phyloP scores from a whole-genome alignment of 805 yeast species.

The Candida loeiensis region DNA sequence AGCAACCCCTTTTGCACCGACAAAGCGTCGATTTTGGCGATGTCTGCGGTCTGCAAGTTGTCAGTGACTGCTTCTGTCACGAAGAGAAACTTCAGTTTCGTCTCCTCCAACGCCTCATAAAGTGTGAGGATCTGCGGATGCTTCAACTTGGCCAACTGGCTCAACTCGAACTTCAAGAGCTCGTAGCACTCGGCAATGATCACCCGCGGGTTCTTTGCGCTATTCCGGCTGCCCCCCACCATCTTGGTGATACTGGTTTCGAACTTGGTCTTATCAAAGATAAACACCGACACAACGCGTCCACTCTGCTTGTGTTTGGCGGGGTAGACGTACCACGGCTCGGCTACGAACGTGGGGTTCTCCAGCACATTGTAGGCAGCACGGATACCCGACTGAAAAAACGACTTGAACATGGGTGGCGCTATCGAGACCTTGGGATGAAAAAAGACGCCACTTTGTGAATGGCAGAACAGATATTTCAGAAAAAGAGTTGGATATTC shows the following conservation, averaged over 20 bases:
- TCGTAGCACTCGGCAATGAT: conserved; percentile 61
- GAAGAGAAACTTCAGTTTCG: conserved; percentile 70
- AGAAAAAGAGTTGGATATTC: no score
- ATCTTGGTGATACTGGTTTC: conserved; percentile 45
- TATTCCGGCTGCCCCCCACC: conserved; percentile 9
- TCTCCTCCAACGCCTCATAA: conserved; percentile 87
- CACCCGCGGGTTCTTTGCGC: conserved; percentile 45
- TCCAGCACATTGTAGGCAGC: conserved; percentile 65
- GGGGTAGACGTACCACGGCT: conserved; percentile 81
- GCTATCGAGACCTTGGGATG: neutral
- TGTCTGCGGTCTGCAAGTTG: conserved; percentile 41
- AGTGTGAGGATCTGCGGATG: conserved; percentile 86
- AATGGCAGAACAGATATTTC: no score
- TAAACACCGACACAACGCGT: conserved; percentile 73
- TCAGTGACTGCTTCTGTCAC: conserved; percentile 78
- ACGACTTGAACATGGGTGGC: conserved; percentile 46
- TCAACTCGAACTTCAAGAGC: conserved; percentile 62
- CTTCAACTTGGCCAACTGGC: conserved; percentile 71
- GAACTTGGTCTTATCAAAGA: conserved; percentile 76
- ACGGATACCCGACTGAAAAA: conserved; percentile 58
- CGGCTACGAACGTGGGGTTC: conserved; percentile 67
- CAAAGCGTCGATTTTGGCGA: conserved; percentile 55
- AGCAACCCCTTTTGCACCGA: conserved; percentile 78
- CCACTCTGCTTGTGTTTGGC: conserved; percentile 70
- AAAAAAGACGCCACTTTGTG: no score